Conservation (phyloP, 306 rosid genomes). For the Oxytropis ochrocephala region DNA sequence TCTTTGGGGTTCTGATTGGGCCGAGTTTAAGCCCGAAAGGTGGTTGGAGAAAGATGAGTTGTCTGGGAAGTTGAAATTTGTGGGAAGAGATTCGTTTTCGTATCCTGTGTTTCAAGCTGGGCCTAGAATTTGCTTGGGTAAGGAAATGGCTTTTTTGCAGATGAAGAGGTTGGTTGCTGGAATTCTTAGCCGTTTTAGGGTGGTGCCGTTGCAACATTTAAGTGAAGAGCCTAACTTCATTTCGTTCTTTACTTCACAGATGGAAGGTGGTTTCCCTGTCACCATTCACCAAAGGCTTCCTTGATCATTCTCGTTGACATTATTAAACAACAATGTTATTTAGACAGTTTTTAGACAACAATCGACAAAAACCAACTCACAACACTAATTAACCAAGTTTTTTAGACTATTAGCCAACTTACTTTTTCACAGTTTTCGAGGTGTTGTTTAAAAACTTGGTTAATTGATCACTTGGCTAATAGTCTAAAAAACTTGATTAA, state of each 20-base stretch:
- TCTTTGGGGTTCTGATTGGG: slow-evolving; percentile 72
- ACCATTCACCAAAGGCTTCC: not conserved
- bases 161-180: slow-evolving; percentile 67
- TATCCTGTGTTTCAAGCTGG: slow-evolving; percentile 82
- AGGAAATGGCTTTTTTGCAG: slow-evolving; percentile 87
- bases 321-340: no score
- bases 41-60: slow-evolving; percentile 39
- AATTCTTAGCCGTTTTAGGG: slow-evolving; percentile 39
- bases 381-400: no score
- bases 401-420: no score
- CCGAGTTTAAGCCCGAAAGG: slow-evolving; percentile 57
- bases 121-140: slow-evolving; percentile 75
- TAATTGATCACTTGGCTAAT: no score
- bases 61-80: slow-evolving; percentile 38
- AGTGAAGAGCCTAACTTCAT: slow-evolving; percentile 24
- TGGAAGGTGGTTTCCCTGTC: slow-evolving; percentile 47
- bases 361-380: no score
- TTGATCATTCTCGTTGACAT: not conserved
- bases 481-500: no score
- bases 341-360: no score
- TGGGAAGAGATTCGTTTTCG: slow-evolving; percentile 34
- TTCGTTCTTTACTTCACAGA: slow-evolving; percentile 36
- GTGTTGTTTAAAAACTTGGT: no score
- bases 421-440: no score
- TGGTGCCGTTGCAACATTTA: slow-evolving; percentile 16